Base-by-base conservation (phyloP, 2,329 filamentous ascomycete species). In the Monilinia fructigena region DNA sequence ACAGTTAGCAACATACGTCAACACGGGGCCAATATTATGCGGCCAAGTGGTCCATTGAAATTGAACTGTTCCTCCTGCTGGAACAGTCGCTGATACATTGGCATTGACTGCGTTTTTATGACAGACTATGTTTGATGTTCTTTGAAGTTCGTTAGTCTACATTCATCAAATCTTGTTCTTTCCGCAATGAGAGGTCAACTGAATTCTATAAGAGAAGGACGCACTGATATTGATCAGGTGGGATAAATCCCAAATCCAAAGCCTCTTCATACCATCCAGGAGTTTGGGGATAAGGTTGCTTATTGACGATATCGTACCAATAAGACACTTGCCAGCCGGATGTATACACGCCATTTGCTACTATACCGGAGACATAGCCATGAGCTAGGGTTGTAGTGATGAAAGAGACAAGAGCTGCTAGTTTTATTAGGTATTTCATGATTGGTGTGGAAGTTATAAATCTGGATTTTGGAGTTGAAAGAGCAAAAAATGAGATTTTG, bases 11-110 rank as follows among this genome's bases (percentile, higher is more conserved):
- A 73, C 68, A 55, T 74, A 74, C 40, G 73, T 66, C 67, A 73
- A 70, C 28, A 74, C 73, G 10, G 77, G 77, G 12, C 77, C 77
- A 50, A 75, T 77, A 74, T 84, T 82, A 31, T 79, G 80, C 5
- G 82, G 81, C 82, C 82, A 84, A 2, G 75, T 74, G 62, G 79
- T 79, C 82, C 82, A 85, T 69, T 80, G 77, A 42, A 84, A 74
- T 35, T 79, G 78, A 67, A 85, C 75, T 60, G 75, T 75, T 69
- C 79, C 78, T 35, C 82, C 82, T 3, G 82, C 81, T 4, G 76
- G 71, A 48, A 83, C 78, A 20, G 77, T 74, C 5, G 80, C 79
- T 55, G 78, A 77, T 2, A 77, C 77, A 28, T 76, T 73, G 1
- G 77, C 82, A 28, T 80, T 77, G 2, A 75, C 77, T 11, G 79